Percentiles rank a stretch among this genome's conserved stretches.
Evolutionary conservation across 2,329 filamentous ascomycete genomes (phyloP).

Genomic region (Didymella lethalis): DNA sequence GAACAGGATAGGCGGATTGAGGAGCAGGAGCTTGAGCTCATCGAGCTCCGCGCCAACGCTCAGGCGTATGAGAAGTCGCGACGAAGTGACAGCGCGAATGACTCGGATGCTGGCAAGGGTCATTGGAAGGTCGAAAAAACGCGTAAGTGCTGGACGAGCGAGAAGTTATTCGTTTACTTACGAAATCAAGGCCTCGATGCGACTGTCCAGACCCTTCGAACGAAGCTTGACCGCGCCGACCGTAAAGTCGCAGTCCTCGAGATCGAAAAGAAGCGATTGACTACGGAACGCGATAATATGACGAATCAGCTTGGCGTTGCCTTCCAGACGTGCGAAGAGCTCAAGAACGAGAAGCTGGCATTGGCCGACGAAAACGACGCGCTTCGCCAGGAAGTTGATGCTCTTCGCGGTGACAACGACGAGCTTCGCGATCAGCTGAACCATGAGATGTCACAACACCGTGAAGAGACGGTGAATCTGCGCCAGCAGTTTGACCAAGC

Average conservation of each 20-base stretch:
- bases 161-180: conserved; percentile 21
- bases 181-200: conserved; percentile 62
- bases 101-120: conserved; percentile 54
- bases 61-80: conserved; percentile 52
- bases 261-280: conserved; percentile 68
- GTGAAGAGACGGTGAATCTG: conserved; percentile 47
- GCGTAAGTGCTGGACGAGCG: conserved; percentile 56
- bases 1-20: conserved; percentile 59
- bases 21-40: conserved; percentile 62
- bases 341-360: conserved; percentile 56
- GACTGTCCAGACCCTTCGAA: conserved; percentile 66
- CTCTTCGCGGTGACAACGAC: conserved; percentile 46
- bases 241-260: conserved; percentile 69
- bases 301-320: conserved; percentile 69
- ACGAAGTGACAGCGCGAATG: conserved; percentile 59
- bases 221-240: conserved; percentile 68
- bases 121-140: conserved; percentile 61
- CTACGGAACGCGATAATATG: conserved; percentile 70
- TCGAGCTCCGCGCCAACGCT: conserved; percentile 58
- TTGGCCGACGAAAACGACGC: conserved; percentile 47
- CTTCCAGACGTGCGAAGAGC: conserved; percentile 63
- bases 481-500: conserved; percentile 45
- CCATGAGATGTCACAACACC: conserved; percentile 44
- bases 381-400: conserved; percentile 49
- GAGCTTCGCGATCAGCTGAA: conserved; percentile 45